Conservation (phyloP, 2,329 filamentous ascomycete genomes). For the Trichophyton rubrum region DNA sequence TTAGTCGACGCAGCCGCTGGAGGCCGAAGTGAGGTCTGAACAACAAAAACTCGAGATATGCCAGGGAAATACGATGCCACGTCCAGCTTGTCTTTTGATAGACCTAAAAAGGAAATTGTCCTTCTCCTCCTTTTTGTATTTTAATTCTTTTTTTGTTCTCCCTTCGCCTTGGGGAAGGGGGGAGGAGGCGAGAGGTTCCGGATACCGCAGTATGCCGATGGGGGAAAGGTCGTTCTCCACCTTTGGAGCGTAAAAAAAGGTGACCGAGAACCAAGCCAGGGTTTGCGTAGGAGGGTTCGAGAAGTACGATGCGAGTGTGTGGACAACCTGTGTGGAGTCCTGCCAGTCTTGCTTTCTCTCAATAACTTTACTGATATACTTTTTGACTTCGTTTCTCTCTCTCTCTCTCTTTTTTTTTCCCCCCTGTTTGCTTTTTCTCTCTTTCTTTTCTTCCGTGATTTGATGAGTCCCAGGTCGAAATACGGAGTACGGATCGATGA, state of each 20-base stretch:
- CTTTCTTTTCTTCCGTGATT: not conserved
- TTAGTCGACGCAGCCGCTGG: not conserved
- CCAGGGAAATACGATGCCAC: not conserved
- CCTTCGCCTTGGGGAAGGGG: not conserved
- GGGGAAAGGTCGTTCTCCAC: not conserved
- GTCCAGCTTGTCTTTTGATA: not conserved
- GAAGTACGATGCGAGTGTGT: not conserved
- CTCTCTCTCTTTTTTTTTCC: not conserved
- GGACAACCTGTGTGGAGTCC: constrained; percentile 1
- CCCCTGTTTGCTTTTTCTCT: not conserved
- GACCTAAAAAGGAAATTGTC: not conserved
- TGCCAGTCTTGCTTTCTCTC: constrained; percentile 1
- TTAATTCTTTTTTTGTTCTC: not conserved
- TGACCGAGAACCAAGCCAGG: constrained; percentile 1
- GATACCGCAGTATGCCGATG: constrained; percentile 4
- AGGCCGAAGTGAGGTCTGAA: not conserved
- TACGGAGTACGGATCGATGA: not conserved
- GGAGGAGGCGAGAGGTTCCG: constrained; percentile 1
- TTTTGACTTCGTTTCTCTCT: not conserved
- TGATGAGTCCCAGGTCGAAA: not conserved
- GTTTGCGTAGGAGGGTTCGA: constrained; percentile 1
- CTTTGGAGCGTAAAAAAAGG: constrained; percentile 2
- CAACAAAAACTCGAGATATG: not conserved
- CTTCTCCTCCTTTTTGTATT: not conserved
- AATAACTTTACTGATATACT: constrained; percentile 4